phyloP scores from a whole-genome alignment of 2,329 filamentous ascomycete genomes.

The Cryphonectria japonica region DNA sequence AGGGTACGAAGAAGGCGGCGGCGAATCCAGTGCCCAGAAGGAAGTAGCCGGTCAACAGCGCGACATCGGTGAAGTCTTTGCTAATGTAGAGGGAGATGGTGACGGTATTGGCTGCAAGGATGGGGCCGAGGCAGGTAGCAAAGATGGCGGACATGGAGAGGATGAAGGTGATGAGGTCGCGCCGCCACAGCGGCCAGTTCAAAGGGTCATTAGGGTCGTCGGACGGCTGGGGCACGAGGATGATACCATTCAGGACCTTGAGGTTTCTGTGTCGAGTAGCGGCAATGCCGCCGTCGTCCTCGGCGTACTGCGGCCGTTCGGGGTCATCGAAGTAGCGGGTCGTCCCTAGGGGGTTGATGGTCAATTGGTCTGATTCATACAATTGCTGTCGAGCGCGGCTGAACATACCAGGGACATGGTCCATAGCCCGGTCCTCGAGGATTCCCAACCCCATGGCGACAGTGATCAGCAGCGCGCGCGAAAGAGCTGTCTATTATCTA shows the following conservation, averaged over 20 bases:
- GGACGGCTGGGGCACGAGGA: slow-evolving; percentile 88
- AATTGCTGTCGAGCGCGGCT: neutral
- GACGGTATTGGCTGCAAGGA: slow-evolving; percentile 87
- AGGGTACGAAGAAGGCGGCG: slow-evolving; percentile 84
- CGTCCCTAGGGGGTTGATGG: slow-evolving; percentile 50
- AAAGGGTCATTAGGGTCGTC: slow-evolving; percentile 91
- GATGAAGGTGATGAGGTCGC: slow-evolving; percentile 77
- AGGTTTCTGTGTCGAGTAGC: slow-evolving; percentile 69
- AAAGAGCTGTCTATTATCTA: neutral
- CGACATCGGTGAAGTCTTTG: slow-evolving; percentile 72
- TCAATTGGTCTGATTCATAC: slow-evolving; percentile 15
- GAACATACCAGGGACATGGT: slow-evolving; percentile 73
- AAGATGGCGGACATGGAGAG: slow-evolving; percentile 83
- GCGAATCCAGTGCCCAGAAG: slow-evolving; percentile 80
- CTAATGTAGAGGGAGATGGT: slow-evolving; percentile 71
- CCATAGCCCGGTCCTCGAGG: slow-evolving; percentile 66
- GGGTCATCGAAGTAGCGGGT: slow-evolving; percentile 68
- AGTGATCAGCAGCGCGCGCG: slow-evolving; percentile 5
- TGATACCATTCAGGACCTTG: slow-evolving; percentile 67
- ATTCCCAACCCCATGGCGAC: slow-evolving; percentile 71
- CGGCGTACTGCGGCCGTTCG: slow-evolving; percentile 48
- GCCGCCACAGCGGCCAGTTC: slow-evolving; percentile 82
- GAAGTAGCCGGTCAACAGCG: slow-evolving; percentile 85
- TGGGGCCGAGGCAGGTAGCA: slow-evolving; percentile 80
- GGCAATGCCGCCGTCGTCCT: slow-evolving; percentile 32